These are phyloP conservation scores for Xylariaceae sp. DNA, from an alignment of 2,329 filamentous ascomycete species.

Conservation along the genomic window DNA sequence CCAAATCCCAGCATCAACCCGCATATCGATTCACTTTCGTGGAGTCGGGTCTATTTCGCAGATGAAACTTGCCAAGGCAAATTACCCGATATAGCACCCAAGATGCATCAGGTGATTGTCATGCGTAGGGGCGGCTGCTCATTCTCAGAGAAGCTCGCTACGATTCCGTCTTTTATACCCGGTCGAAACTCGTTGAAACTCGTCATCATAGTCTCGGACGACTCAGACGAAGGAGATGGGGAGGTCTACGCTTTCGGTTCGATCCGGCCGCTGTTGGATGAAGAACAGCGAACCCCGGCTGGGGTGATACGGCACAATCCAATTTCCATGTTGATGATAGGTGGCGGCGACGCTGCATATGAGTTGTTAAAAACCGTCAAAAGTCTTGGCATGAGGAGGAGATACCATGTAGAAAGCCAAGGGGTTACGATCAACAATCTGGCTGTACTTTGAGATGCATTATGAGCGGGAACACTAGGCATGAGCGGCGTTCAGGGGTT, in stretches of 20 bases:
- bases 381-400: slow-evolving; percentile 69
- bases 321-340: slow-evolving; percentile 80
- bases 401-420: slow-evolving; percentile 78
- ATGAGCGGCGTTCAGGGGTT: slow-evolving; percentile 15
- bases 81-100: slow-evolving; percentile 48
- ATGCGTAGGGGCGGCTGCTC: slow-evolving; percentile 78
- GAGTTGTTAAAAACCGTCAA: slow-evolving; percentile 58
- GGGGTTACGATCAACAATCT: slow-evolving; percentile 77
- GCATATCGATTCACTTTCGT: slow-evolving; percentile 51
- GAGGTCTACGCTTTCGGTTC: slow-evolving; percentile 29
- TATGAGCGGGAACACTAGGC: slow-evolving; percentile 13
- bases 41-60: slow-evolving; percentile 68
- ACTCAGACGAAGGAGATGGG: slow-evolving; percentile 40
- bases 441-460: slow-evolving; percentile 52
- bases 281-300: slow-evolving; percentile 64
- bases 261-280: slow-evolving; percentile 67
- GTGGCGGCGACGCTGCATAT: slow-evolving; percentile 64
- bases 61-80: slow-evolving; percentile 62
- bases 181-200: slow-evolving; percentile 64
- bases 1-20: slow-evolving; percentile 37
- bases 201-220: slow-evolving; percentile 70
- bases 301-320: slow-evolving; percentile 67
- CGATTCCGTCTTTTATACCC: slow-evolving; percentile 75
- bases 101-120: slow-evolving; percentile 71
- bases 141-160: slow-evolving; percentile 77